Evolutionary conservation across 2,329 filamentous ascomycete genomes (phyloP).

Genomic region (Fusarium oligoseptatum): DNA sequence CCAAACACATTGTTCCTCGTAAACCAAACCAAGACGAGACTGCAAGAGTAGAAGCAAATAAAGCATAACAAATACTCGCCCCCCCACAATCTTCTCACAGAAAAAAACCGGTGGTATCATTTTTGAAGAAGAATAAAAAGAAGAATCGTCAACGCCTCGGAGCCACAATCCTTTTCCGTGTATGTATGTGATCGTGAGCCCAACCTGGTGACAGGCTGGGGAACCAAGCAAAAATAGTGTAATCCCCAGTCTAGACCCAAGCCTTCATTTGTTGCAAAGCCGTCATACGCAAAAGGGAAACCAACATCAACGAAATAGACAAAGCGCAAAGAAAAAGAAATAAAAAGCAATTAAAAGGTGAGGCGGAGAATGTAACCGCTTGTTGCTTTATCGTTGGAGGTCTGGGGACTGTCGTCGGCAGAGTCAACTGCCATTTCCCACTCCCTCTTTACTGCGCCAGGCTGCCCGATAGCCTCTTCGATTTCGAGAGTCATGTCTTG

Average conservation of each 20-base stretch:
- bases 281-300: conserved; percentile 9
- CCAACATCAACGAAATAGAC: background rate
- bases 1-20: conserved; percentile 19
- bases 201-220: conserved; percentile 42
- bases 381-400: conserved; percentile 36
- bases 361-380: conserved; percentile 61
- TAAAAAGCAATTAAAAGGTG: conserved; percentile 54
- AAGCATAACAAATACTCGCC: conserved; percentile 11
- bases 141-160: conserved; percentile 43
- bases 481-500: conserved; percentile 90
- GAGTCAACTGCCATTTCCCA: conserved; percentile 73
- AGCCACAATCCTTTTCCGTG: conserved; percentile 39
- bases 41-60: conserved; percentile 18
- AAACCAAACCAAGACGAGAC: conserved; percentile 23
- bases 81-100: conserved; percentile 18
- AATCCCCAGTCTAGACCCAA: conserved; percentile 44
- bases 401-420: conserved; percentile 47
- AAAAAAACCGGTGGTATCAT: conserved; percentile 46
- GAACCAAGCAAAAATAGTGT: conserved; percentile 40
- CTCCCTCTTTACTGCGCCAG: conserved; percentile 62
- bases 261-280: conserved; percentile 29
- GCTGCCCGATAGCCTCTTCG: conserved; percentile 57
- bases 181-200: conserved; percentile 43
- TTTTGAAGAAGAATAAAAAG: conserved; percentile 38
- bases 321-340: conserved; percentile 4